These are phyloP conservation scores for Myxozyma geophila DNA, from an alignment of 805 yeast species.

Conservation along the genomic window DNA sequence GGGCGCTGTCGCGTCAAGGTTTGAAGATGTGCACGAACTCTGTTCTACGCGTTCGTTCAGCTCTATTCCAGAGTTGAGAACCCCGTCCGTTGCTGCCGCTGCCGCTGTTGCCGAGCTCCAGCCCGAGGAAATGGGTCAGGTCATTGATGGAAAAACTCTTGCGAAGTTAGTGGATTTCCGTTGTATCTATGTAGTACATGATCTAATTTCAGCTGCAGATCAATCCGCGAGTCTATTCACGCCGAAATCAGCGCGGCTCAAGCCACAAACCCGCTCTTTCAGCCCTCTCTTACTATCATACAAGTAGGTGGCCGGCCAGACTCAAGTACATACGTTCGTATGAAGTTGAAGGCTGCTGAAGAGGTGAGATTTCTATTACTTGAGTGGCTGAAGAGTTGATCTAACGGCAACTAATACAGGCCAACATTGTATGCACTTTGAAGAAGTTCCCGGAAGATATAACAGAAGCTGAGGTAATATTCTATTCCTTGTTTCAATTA, in stretches of 20 bases:
- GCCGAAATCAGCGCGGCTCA: slow-evolving; percentile 56
- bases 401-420: slow-evolving; percentile 41
- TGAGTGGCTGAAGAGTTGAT: not conserved
- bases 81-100: not conserved
- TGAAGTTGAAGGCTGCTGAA: slow-evolving; percentile 87
- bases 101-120: not conserved
- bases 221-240: slow-evolving; percentile 57
- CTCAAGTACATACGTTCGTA: slow-evolving; percentile 85
- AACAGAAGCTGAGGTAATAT: slow-evolving; percentile 57
- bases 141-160: slow-evolving; percentile 66
- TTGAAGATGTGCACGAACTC: not conserved
- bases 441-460: slow-evolving; percentile 66
- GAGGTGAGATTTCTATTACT: slow-evolving; percentile 46
- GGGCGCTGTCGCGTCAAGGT: not conserved
- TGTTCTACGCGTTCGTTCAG: not conserved
- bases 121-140: slow-evolving; percentile 34
- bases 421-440: slow-evolving; percentile 71
- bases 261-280: slow-evolving; percentile 53
- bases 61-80: not conserved
- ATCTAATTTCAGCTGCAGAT: slow-evolving; percentile 9
- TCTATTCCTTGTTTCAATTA: not conserved
- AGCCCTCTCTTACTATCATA: slow-evolving; percentile 77
- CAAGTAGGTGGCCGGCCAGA: slow-evolving; percentile 93
- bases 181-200: not conserved
- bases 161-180: slow-evolving; percentile 45